These are phyloP conservation scores for Thalassiosira mediterranea DNA, from an alignment of 352 stramenopile genomes.

Conservation along the genomic window DNA sequence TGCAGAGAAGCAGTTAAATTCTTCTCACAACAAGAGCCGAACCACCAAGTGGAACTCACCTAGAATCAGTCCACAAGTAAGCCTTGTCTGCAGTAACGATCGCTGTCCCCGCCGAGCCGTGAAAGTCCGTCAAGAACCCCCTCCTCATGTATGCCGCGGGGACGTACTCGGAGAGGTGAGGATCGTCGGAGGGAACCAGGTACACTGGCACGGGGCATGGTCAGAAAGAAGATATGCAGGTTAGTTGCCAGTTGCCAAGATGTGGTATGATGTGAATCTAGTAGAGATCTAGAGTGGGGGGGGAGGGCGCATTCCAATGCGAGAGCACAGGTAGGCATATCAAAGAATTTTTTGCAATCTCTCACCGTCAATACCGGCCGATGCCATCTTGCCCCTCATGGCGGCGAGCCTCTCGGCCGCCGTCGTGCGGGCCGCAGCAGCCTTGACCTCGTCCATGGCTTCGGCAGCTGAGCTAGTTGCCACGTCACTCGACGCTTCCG, in stretches of 20 bases:
- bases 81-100: slow-evolving; percentile 69
- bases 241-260: too few species aligned
- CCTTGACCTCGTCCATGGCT: slow-evolving; percentile 29
- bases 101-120: slow-evolving; percentile 94
- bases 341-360: not conserved
- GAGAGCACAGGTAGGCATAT: not conserved
- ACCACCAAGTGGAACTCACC: slow-evolving; percentile 55
- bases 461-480: not conserved
- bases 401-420: slow-evolving; percentile 51
- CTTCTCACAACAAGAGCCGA: not conserved
- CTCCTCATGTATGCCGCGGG: slow-evolving; percentile 93
- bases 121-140: slow-evolving; percentile 95
- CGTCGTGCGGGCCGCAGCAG: slow-evolving; percentile 3
- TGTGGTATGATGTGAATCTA: not conserved
- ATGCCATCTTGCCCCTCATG: slow-evolving; percentile 67
- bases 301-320: not conserved
- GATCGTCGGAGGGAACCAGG: slow-evolving; percentile 94
- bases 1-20: not conserved
- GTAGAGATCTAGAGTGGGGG: not conserved
- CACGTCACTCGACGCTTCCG: not conserved
- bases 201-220: slow-evolving; percentile 82
- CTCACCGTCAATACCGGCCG: slow-evolving; percentile 65
- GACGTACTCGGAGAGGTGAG: slow-evolving; percentile 98
- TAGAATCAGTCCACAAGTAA: slow-evolving; percentile 95
- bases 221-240: not conserved